Evolutionary conservation across 2,329 filamentous ascomycete genomes (phyloP), one percentile per base, ranked within the genome.

Genomic region (Metarhizium sp.): DNA sequence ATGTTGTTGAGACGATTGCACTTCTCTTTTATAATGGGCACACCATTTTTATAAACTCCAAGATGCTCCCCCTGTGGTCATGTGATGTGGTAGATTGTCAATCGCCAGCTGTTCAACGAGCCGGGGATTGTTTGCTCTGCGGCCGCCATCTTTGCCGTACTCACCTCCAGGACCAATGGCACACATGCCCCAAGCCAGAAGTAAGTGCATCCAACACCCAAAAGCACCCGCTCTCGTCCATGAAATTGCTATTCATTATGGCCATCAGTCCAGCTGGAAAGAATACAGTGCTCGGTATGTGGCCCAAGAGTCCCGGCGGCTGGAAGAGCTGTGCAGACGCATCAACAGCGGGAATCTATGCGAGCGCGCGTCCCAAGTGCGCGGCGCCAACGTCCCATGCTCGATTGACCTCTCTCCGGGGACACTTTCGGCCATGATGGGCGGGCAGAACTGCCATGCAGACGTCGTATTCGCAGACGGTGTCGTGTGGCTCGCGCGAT

Each of bases 391-490:
- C 13, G 43, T 60, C 2, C 59, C 53, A 10, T 67, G 61, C 42
- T 49, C 53, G 4, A 34, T 64, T 6, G 53, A 65, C 51, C n/a
- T 65, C 7, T 63, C 58, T 2, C 20, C 50, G 4, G 57, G 61
- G 47, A 57, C 18, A 16, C 50, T 65, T 4, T 61, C 59, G n/a
- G 36, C 49, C 4, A 65, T 64, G 60, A 66, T 63, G 60, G 62
- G 65, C 25, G 58, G 61, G 0, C 60, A 65, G 46, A 67, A 65
- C 45, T 66, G 61, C 36, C 62, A 67, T 57, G 61, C 60, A 4
- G 61, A 65, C 6, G 57, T 67, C n/a, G 55, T n/a, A 4, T 67
- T 67, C 47, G n/a, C 54, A n/a, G 65, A 67, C 32, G 55, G 57
- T 4, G 58, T 66, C 1, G 49, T 49, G 7, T 66, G 61, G 62